These are phyloP conservation scores for Otatea glauca DNA, from an alignment of 176 grass and related monocot genomes.

Conservation along the genomic window DNA sequence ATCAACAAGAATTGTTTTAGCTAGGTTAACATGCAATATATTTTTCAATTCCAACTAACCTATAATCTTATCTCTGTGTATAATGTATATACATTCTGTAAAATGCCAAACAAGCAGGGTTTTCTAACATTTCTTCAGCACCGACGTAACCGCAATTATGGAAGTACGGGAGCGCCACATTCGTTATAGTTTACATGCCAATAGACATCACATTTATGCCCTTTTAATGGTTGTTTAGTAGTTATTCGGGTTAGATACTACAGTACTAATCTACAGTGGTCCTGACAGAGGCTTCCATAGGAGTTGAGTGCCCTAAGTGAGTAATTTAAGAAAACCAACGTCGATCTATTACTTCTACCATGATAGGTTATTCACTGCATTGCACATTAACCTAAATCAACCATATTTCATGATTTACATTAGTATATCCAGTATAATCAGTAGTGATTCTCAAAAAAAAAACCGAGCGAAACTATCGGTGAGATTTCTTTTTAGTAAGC, in stretches of 20 bases:
- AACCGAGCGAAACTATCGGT: neutral
- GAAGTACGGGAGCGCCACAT: conserved; percentile 1
- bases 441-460: neutral
- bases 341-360: neutral
- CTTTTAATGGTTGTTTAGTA: conserved; percentile 37
- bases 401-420: neutral
- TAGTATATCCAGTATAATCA: neutral
- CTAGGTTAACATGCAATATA: neutral
- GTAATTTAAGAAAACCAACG: neutral
- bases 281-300: neutral
- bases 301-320: neutral
- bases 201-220: conserved; percentile 41
- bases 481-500: neutral
- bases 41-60: neutral
- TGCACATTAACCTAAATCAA: neutral
- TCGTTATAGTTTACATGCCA: neutral
- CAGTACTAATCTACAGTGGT: neutral
- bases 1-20: neutral
- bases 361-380: neutral
- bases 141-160: neutral
- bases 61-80: no score
- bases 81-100: neutral
- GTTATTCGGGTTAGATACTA: neutral
- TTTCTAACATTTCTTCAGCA: neutral
- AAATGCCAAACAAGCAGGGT: neutral